phyloP scores from a whole-genome alignment of 2,329 filamentous ascomycete genomes.

The Pseudogymnoascus sp. region DNA sequence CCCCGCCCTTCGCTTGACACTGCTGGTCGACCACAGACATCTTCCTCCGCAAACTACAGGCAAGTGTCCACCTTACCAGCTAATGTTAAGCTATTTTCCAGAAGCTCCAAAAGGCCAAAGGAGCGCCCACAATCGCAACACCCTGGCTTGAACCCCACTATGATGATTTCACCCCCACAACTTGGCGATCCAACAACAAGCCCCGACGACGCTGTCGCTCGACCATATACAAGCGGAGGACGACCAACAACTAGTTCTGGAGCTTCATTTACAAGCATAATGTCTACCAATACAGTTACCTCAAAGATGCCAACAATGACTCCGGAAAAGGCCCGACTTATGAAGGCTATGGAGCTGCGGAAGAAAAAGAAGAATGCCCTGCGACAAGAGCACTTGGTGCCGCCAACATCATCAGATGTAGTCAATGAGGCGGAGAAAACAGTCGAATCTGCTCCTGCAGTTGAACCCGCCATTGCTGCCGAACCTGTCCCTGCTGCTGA shows the following conservation, averaged over 20 bases:
- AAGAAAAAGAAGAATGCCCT: conserved; percentile 61
- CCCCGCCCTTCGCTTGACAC: conserved; percentile 70
- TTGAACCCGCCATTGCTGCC: background rate
- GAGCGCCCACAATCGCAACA: conserved; percentile 32
- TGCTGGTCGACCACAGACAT: conserved; percentile 49
- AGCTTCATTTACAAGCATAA: conserved; percentile 17
- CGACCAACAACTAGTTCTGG: conserved; percentile 27
- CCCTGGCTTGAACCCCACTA: conserved; percentile 21
- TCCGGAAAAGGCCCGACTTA: conserved; percentile 81
- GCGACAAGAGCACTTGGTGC: background rate
- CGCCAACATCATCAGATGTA: conserved; percentile 6
- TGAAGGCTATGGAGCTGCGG: conserved; percentile 87
- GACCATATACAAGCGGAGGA: conserved; percentile 26
- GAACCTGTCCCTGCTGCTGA: background rate
- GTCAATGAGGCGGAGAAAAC: background rate
- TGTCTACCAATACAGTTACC: conserved; percentile 17
- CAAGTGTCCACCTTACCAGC: conserved; percentile 73
- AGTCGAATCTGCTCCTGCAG: background rate
- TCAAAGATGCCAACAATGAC: conserved; percentile 49
- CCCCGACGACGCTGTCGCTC: conserved; percentile 11
- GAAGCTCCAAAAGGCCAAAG: conserved; percentile 45
- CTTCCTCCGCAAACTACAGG: conserved; percentile 51
- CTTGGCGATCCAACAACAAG: conserved; percentile 22
- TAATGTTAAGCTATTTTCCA: conserved; percentile 64
- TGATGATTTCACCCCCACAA: conserved; percentile 22